Evolutionary conservation across 2,329 filamentous ascomycete genomes (phyloP), one percentile per base, ranked within the genome.

Genomic region (Xylaria sp.): DNA sequence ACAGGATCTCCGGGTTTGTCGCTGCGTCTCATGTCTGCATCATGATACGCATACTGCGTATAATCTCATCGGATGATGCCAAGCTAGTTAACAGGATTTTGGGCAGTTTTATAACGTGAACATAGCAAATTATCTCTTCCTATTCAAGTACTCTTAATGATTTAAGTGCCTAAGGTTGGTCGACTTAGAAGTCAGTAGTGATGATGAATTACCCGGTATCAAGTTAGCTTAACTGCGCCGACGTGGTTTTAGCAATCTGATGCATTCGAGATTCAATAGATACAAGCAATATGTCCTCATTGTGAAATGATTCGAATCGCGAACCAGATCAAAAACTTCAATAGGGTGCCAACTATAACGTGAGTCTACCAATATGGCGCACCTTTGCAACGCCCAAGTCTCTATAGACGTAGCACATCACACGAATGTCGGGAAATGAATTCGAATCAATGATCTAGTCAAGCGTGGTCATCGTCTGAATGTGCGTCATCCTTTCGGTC

Each of bases 1-100:
- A 22, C 44, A 31, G 49, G 36, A 36, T 60, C n/a, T 42, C 31
- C 10, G 39, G 29, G 31, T 65, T n/a, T 17, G 33, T 54, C 39
- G 39, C 47, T 60, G 22, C 27, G 5, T 29, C 38, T 27, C 49
- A 55, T 17, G 20, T 27, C 61, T 36, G 20, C 17, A 17, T 38
- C 22, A 25, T 39, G 51, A 39, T 25, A 39, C 33, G 22, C 51
- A n/a, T 25, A 22, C 15, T n/a, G 22, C 51, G 11, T 25, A 22
- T 10, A 15, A 42, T 11, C 36, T 55, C 36, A 20, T 55, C 36
- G 17, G 36, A 29, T 29, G 31, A n/a, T 55, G 42, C 49, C 10
- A 27, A 27, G 51, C 51, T 20, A 17, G 36, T 42, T 36, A 27
- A 22, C 53, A n/a, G 36, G 22, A 42, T 15, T 22, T 27, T 20